Evolutionary conservation across 768 basidiomycete genomes (phyloP), one percentile per base, ranked within the genome.

Genomic region (Porpolomopsis calyptriformis): DNA sequence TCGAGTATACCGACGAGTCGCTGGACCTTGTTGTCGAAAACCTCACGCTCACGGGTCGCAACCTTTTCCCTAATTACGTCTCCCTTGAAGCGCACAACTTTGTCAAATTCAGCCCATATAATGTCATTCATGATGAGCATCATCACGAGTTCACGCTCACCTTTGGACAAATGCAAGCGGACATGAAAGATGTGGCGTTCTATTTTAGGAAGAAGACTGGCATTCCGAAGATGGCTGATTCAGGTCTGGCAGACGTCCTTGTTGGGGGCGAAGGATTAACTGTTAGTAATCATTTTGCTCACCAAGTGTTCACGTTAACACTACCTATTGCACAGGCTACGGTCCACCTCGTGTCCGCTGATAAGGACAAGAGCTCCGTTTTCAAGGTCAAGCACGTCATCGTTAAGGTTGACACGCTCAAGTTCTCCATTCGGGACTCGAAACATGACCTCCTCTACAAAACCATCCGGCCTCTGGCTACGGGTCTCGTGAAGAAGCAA

Each of bases 1-100:
- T 92, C 59, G 93, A 96, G 64, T 98, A 96, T 66, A 83, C 85
- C 27, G 90, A 94, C 63, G 82, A 89, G 43, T 58, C 71, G 4
- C 65, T 93, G 49, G 93, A 96, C 55, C 74, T 96, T 36, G 87
- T 94, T 48, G 78, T 97, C 51, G 94, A 97, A 71, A 97, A 94
- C 62, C 74, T 97, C 26, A 85, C 86, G 1, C 71, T 93, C 14
- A 81, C 86, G 50, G 89, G 89, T 7, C 77, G 81, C 34, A 94
- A 97, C 66, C 65, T 99, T 2, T 83, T 93, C 73, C 92, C 92
- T 1, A 89, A 85, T 55, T 57, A 84, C 48, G 72, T 87, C 40
- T 65, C 73, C 3, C 50, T 85, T 46, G 86, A 93, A 47, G 80
- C 83, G 11, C 72, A 85, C 60, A 94, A 94, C 67, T 82, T 69